phyloP scores from a whole-genome alignment of 2,329 filamentous ascomycete genomes.

The Ophiostoma piceae region DNA sequence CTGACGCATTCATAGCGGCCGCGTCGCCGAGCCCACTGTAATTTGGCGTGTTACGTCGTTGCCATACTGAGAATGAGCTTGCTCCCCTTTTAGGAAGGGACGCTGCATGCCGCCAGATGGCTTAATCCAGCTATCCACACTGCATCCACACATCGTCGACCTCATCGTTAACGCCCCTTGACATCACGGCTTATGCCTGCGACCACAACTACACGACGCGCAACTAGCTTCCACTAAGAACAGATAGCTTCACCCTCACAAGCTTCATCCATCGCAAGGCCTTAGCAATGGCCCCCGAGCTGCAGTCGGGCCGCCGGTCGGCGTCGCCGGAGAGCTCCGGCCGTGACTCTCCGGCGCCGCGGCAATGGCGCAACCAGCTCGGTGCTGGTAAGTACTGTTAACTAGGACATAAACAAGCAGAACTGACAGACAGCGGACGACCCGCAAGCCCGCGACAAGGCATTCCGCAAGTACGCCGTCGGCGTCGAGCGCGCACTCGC shows the following conservation, averaged over 20 bases:
- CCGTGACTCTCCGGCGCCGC: constrained; percentile 67
- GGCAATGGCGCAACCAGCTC: constrained; percentile 71
- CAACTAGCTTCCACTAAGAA: neutral
- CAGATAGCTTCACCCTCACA: neutral
- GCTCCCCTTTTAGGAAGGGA: constrained; percentile 21
- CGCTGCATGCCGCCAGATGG: constrained; percentile 24
- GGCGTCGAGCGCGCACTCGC: constrained; percentile 81
- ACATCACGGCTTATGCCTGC: constrained; percentile 17
- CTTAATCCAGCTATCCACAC: constrained; percentile 16
- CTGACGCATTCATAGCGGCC: constrained; percentile 19
- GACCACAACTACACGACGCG: neutral
- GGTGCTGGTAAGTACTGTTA: constrained; percentile 58
- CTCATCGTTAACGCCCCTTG: neutral
- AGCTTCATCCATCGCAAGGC: constrained; percentile 13
- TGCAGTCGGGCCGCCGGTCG: constrained; percentile 51
- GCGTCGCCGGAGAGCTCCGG: constrained; percentile 79
- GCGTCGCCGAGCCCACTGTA: constrained; percentile 14
- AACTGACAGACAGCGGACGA: constrained; percentile 40
- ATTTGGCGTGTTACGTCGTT: constrained; percentile 15
- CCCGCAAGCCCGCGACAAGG: constrained; percentile 54
- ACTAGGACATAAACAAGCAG: neutral
- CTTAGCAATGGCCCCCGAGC: constrained; percentile 57
- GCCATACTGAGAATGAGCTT: neutral
- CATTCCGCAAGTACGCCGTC: constrained; percentile 81
- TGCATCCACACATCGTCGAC: neutral